Conservation (phyloP, 1,139 yeast species). For the Pichia sp. region DNA sequence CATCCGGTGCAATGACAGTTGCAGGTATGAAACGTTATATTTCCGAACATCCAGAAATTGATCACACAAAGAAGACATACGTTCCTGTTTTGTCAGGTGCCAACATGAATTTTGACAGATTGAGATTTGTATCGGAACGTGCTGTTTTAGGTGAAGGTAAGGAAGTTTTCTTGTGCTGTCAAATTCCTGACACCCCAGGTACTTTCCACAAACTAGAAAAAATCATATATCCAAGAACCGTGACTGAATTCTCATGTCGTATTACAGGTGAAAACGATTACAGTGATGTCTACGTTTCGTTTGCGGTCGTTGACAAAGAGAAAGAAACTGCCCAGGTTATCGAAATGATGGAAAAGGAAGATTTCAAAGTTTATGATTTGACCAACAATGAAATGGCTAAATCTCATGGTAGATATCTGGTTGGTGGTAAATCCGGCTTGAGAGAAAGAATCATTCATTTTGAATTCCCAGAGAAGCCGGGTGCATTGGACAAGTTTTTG, state of each 20-base stretch:
- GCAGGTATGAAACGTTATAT: constrained; percentile 90
- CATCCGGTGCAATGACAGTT: constrained; percentile 92
- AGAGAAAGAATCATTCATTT: constrained; percentile 75
- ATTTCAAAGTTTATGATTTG: constrained; percentile 70
- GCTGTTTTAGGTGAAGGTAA: constrained; percentile 97
- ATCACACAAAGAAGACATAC: constrained; percentile 65
- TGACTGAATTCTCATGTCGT: constrained; percentile 92
- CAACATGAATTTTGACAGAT: constrained; percentile 93
- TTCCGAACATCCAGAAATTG: constrained; percentile 53
- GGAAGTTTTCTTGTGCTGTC: constrained; percentile 84
- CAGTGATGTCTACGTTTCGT: constrained; percentile 84
- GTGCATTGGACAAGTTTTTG: constrained; percentile 79
- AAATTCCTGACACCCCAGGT: constrained; percentile 90
- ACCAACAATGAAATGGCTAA: constrained; percentile 93
- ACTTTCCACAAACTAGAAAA: constrained; percentile 71
- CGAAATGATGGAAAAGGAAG: constrained; percentile 33
- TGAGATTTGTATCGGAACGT: constrained; percentile 95
- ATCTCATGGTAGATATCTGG: constrained; percentile 90
- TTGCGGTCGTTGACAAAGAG: constrained; percentile 68
- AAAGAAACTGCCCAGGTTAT: constrained; percentile 41
- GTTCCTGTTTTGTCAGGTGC: constrained; percentile 92
- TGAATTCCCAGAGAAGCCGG: constrained; percentile 97
- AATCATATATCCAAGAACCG: constrained; percentile 74
- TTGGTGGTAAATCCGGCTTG: constrained; percentile 75
- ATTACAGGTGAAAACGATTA: constrained; percentile 26